Evolutionary conservation across 352 stramenopile genomes (phyloP).

Genomic region (Peronosclerospora sorghi): DNA sequence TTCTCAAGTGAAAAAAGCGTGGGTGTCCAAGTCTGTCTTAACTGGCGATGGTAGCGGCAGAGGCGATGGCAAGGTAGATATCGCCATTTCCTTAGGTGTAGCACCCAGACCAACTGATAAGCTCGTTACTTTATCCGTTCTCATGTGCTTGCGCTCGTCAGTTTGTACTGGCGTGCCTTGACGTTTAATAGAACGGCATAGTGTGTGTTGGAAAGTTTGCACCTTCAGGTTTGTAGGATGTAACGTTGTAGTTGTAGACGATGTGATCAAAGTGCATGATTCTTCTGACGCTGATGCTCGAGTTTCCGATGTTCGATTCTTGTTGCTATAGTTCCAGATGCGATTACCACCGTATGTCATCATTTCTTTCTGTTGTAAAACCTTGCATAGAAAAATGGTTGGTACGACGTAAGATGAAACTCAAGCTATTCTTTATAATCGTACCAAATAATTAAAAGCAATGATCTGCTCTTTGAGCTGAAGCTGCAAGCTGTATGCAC

Average conservation of each 20-base stretch:
- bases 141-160: constrained; percentile 6
- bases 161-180: constrained; percentile 12
- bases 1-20: constrained; percentile 75
- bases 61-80: constrained; percentile 25
- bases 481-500: constrained; percentile 73
- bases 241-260: constrained; percentile 16
- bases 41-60: constrained; percentile 67
- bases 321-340: constrained; percentile 19
- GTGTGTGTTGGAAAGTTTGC: constrained; percentile 18
- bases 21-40: constrained; percentile 77
- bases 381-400: constrained; percentile 16
- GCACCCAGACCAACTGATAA: constrained; percentile 3
- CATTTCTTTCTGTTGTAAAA: constrained; percentile 64
- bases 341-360: constrained; percentile 35
- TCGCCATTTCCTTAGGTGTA: constrained; percentile 8
- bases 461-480: constrained; percentile 86
- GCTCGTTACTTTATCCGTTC: constrained; percentile 15
- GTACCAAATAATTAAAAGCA: constrained; percentile 87
- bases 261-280: constrained; percentile 9
- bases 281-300: constrained; percentile 2
- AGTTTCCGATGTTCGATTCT: constrained; percentile 8
- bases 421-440: background rate
- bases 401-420: background rate
- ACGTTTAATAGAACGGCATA: constrained; percentile 19
- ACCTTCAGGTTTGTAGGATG: constrained; percentile 22